Conservation (phyloP, 768 basidiomycete species). For the Leccinum pellstonianum region DNA sequence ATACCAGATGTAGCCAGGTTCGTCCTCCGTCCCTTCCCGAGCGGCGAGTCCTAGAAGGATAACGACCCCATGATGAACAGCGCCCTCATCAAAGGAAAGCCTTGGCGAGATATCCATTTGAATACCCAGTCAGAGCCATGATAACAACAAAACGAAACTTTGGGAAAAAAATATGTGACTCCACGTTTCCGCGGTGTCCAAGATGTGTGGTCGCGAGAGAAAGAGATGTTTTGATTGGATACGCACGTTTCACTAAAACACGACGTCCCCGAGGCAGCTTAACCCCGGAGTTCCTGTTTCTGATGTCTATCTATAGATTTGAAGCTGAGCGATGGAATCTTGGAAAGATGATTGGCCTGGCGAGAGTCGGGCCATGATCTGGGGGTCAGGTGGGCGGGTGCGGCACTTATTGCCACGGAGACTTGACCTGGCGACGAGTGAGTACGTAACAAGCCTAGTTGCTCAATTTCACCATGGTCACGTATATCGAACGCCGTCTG, state of each 20-base stretch:
- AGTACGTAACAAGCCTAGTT: slow-evolving; percentile 21
- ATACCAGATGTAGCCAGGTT: slow-evolving; percentile 46
- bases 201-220: slow-evolving; percentile 7
- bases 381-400: slow-evolving; percentile 15
- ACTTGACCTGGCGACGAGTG: slow-evolving; percentile 18
- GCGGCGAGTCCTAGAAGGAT: slow-evolving; percentile 1
- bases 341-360: slow-evolving; percentile 16
- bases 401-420: slow-evolving; percentile 12
- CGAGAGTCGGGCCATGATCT: slow-evolving; percentile 4
- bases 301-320: slow-evolving; percentile 31
- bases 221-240: slow-evolving; percentile 15
- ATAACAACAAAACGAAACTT: slow-evolving; percentile 7
- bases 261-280: slow-evolving; percentile 22
- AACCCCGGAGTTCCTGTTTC: slow-evolving; percentile 29
- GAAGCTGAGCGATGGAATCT: slow-evolving; percentile 17
- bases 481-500: slow-evolving; percentile 25
- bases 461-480: slow-evolving; percentile 20
- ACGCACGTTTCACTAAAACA: slow-evolving; percentile 24
- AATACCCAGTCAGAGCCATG: slow-evolving; percentile 16
- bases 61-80: slow-evolving; percentile 25
- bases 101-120: slow-evolving; percentile 33
- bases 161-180: slow-evolving; percentile 7
- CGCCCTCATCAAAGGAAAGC: slow-evolving; percentile 31
- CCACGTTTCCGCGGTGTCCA: slow-evolving; percentile 25
- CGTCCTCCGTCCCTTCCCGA: slow-evolving; percentile 21